Percentiles rank a stretch among this genome's conserved stretches.
Evolutionary conservation across 345 rosid genomes (phyloP).

Genomic region (Anacardium occidentale): DNA sequence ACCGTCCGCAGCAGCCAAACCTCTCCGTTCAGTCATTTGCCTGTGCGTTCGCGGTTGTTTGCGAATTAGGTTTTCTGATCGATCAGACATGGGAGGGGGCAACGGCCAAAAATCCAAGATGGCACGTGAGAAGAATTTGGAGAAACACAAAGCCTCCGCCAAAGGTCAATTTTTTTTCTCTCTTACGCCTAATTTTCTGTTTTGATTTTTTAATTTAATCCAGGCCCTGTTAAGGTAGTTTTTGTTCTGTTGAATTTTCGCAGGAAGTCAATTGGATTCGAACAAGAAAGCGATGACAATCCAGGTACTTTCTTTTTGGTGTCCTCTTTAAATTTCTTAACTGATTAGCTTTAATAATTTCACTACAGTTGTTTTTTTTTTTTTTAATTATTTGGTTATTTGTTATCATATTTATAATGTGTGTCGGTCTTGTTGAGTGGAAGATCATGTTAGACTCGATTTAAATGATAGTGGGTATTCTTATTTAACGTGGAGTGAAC

Average conservation of each 20-base stretch:
- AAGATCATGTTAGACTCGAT: no score
- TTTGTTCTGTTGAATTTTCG: background rate
- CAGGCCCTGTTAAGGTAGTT: background rate
- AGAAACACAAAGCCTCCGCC: constrained; percentile 39
- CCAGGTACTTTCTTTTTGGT: constrained; percentile 36
- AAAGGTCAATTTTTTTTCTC: constrained; percentile 29
- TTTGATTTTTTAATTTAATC: no score
- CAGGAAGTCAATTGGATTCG: constrained; percentile 59
- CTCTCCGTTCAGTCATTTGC: no score
- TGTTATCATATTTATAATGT: no score
- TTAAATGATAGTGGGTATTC: background rate
- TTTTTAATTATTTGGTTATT: no score
- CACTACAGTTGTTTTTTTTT: no score
- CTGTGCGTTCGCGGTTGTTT: background rate
- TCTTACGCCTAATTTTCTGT: background rate
- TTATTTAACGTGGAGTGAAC: background rate
- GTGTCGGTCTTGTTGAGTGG: background rate
- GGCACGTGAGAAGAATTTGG: constrained; percentile 52
- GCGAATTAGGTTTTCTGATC: constrained; percentile 11
- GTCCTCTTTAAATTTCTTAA: background rate
- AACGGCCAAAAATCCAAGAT: constrained; percentile 54
- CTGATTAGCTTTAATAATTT: no score
- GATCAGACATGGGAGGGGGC: constrained; percentile 46
- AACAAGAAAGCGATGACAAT: constrained; percentile 69
- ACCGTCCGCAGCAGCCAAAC: no score